Percentiles rank a stretch among this genome's conserved stretches.
These are phyloP conservation scores for Spongiforma sp. DNA, from an alignment of 1,284 basidiomycete genomes.

Conservation along the genomic window DNA sequence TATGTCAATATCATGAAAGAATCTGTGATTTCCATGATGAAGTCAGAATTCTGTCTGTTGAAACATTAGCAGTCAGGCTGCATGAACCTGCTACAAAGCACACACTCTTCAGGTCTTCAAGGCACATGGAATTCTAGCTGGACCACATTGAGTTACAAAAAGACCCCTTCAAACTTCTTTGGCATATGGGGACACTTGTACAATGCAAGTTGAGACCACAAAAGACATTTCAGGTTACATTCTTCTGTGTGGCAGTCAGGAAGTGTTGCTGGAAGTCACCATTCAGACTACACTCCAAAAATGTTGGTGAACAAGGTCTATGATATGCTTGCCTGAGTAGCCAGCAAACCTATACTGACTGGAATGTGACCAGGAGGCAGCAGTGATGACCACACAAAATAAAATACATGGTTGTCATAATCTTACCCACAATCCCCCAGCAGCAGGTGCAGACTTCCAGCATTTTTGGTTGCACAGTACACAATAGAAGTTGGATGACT, in stretches of 20 bases:
- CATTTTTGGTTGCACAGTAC: background rate
- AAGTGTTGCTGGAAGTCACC: background rate
- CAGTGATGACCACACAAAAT: background rate
- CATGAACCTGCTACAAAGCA: background rate
- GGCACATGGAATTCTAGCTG: background rate
- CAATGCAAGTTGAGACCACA: background rate
- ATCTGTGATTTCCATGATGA: constrained; percentile 1
- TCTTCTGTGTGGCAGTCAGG: background rate
- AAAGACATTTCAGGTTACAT: background rate
- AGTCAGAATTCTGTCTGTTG: background rate
- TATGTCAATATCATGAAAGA: background rate
- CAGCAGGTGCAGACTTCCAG: background rate
- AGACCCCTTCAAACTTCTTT: background rate
- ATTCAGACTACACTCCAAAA: background rate
- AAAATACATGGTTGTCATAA: no score
- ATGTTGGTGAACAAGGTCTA: background rate
- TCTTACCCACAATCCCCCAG: no score
- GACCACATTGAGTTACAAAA: background rate
- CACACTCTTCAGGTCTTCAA: background rate
- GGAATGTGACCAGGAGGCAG: background rate
- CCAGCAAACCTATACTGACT: background rate
- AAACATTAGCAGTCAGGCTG: background rate
- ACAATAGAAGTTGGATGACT: background rate
- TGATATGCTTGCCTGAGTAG: background rate
- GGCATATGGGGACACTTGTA: background rate